A percentile compares a stretch with the other conserved stretches of the same genome.
Conservation (phyloP, 805 yeast genomes). For the Teunomyces atbi region DNA sequence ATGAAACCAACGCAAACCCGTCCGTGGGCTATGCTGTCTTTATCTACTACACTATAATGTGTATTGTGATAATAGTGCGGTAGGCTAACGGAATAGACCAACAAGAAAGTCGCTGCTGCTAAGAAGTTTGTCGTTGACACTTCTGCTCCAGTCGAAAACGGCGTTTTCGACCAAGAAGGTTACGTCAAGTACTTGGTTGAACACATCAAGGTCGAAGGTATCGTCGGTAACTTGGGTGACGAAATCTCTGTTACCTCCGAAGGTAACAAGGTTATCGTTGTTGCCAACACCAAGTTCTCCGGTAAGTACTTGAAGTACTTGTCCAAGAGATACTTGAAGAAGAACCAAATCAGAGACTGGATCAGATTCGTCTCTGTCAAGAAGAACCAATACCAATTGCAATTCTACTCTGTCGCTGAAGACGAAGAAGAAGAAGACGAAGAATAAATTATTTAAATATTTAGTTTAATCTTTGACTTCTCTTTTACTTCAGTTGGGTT, state of each 20-base stretch:
- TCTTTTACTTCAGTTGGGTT: constrained; percentile 6
- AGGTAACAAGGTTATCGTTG: constrained; percentile 86
- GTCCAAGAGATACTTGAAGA: constrained; percentile 99
- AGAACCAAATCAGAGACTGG: constrained; percentile 99
- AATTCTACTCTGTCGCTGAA: constrained; percentile 97
- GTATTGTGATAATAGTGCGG: constrained; percentile 51
- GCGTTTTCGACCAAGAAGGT: constrained; percentile 96
- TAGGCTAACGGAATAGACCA: constrained; percentile 76
- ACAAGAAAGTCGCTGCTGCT: constrained; percentile 67
- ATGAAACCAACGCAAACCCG: constrained; percentile 30
- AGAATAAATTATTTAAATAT: constrained; percentile 54
- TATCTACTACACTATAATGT: constrained; percentile 19
- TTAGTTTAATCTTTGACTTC: constrained; percentile 6
- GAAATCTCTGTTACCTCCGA: constrained; percentile 84
- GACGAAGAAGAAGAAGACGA: constrained; percentile 90
- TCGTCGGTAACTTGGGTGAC: constrained; percentile 95
- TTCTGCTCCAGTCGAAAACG: constrained; percentile 95
- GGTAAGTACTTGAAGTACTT: constrained; percentile 99
- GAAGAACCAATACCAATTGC: constrained; percentile 94
- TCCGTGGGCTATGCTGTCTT: constrained; percentile 52
- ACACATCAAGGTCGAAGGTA: constrained; percentile 98
- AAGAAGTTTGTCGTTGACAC: constrained; percentile 94
- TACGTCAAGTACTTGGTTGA: constrained; percentile 97
- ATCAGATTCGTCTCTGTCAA: constrained; percentile 96
- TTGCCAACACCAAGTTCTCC: constrained; percentile 92